These are phyloP conservation scores for Trichosporon coremiiforme DNA, from an alignment of 1,284 basidiomycete species.

Conservation along the genomic window DNA sequence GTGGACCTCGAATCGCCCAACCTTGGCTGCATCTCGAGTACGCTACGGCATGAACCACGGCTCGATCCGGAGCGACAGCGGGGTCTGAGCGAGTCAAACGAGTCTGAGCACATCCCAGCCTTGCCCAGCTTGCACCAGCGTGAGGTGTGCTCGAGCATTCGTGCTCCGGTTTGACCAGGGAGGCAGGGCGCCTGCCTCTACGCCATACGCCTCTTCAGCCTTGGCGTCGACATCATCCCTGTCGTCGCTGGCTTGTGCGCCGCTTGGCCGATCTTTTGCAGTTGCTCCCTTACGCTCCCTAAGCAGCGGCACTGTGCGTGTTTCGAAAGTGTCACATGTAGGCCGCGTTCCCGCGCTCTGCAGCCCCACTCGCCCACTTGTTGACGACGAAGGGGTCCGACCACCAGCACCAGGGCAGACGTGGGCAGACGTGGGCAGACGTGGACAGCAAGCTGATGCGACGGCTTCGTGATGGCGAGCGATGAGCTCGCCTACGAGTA, in stretches of 20 bases:
- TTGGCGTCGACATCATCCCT: neutral
- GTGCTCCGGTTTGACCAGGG: neutral
- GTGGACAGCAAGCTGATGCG: neutral
- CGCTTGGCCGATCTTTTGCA: neutral
- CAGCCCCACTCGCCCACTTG: neutral
- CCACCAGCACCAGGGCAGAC: neutral
- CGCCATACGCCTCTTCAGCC: neutral
- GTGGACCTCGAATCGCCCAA: neutral
- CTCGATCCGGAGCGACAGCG: neutral
- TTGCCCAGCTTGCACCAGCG: neutral
- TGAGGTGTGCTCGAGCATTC: neutral
- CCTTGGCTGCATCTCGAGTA: neutral
- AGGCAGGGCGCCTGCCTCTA: neutral
- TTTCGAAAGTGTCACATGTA: conserved; percentile 3
- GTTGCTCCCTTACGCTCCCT: neutral
- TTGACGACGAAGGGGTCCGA: no score
- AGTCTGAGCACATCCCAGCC: neutral
- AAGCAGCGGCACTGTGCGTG: neutral
- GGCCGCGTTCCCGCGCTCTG: neutral
- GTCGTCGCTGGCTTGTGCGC: neutral
- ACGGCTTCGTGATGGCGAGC: neutral
- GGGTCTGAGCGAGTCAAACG: neutral
- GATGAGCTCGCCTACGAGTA: neutral
- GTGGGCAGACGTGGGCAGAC: neutral
- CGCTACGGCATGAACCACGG: neutral